phyloP scores from a whole-genome alignment of 2,329 filamentous ascomycete species.

The Pyricularia grisea region DNA sequence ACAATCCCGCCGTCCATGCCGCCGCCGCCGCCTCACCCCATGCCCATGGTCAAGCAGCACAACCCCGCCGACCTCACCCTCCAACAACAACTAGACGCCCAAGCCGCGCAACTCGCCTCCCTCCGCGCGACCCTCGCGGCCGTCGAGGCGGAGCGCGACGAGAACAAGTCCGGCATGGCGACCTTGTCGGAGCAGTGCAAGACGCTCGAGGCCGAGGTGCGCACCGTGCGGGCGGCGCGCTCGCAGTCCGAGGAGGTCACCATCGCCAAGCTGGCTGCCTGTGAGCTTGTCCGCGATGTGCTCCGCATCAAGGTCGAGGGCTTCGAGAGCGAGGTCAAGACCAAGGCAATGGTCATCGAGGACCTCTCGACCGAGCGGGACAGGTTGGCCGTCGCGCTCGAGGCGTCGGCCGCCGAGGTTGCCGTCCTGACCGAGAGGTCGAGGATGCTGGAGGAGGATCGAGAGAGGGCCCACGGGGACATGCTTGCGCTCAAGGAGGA shows the following conservation, averaged over 20 bases:
- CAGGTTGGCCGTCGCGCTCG: not conserved
- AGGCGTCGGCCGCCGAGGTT: not conserved
- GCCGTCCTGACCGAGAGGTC: constrained; percentile 3
- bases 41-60: not conserved
- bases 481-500: constrained; percentile 2
- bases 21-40: not conserved
- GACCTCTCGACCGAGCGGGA: not conserved
- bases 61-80: not conserved
- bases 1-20: too few relatives aligned
- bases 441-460: constrained; percentile 1
- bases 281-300: constrained; percentile 8
- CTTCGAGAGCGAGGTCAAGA: constrained; percentile 5
- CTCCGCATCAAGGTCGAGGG: constrained; percentile 7
- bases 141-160: constrained; percentile 1
- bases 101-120: not conserved
- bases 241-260: constrained; percentile 10
- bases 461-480: constrained; percentile 1
- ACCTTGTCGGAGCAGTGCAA: constrained; percentile 3
- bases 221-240: constrained; percentile 4
- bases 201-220: constrained; percentile 8
- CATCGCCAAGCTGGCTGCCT: constrained; percentile 8
- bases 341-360: constrained; percentile 1
- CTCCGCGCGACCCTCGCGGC: not conserved
- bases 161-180: not conserved
- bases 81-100: not conserved